Base-by-base conservation (phyloP, 768 basidiomycete species). In the Tubosaeta brunneosetosa region DNA sequence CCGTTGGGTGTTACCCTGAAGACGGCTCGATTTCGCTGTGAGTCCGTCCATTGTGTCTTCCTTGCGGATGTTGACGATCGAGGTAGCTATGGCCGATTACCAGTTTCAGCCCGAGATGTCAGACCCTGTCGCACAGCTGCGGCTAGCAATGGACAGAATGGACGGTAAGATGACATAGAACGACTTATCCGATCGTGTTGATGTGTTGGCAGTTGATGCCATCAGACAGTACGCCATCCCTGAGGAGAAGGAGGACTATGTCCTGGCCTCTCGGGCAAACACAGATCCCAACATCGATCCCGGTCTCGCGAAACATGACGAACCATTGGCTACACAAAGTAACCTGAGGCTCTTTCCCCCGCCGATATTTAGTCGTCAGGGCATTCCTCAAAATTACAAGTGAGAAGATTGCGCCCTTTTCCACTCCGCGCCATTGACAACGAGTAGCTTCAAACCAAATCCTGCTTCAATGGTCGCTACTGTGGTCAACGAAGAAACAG, bases 21-120 rank as follows among this genome's bases (percentile, higher is more conserved):
- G 71, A 91, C 92, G 4, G 87, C 84, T 47, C 79, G 95, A 49
- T 98, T 97, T 73, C 80, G 94, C 71, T 86, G 95, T 94, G 63
- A 71, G 86, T 75, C 49, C 22, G 19, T 45, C 37, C 33, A n/a
- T 41, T 50, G 19, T 6, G 7, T 12, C 22, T 19, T 8, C 40
- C 7, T n/a, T 31, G 34, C 10, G 11, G 14, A n/a, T 32, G 6
- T 47, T 52, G 43, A 62, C 45, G 31, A 27, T n/a, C 19, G 49
- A 32, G 50, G 31, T 52, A 97, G 95, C 85, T 52, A 92, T 97
- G 89, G 90, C 85, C 36, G 95, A 98, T 67, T 97, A 84, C 66
- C 94, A 97, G 68, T 97, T 84, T 68, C 80, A 85, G 55, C 91
- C 91, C 1, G 76, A 87, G 51, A 71, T 76, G 65, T 67, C 81